Percentiles rank a stretch among this genome's conserved stretches.
Conservation (phyloP, 495 filamentous ascomycete genomes). For the Diplogelasinospora grovesii region DNA sequence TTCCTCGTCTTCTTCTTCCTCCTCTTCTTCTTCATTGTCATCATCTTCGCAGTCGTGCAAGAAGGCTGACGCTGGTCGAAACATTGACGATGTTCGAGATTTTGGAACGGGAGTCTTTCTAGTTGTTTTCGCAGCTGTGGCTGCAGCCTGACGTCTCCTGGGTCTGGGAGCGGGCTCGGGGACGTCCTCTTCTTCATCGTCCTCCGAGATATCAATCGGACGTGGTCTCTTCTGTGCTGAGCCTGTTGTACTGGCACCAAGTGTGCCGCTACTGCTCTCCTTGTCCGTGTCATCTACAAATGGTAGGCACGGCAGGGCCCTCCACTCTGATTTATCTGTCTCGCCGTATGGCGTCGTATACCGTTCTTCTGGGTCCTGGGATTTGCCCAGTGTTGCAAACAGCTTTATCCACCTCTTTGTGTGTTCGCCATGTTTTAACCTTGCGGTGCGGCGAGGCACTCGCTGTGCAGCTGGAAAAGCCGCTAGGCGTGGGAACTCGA, state of each 20-base stretch:
- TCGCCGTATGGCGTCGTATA: conserved; percentile 21
- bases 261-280: background rate
- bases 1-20: background rate
- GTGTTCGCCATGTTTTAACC: conserved; percentile 40
- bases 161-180: background rate
- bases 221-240: background rate
- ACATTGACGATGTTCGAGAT: background rate
- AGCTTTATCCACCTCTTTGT: conserved; percentile 41
- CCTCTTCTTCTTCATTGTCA: conserved; percentile 5
- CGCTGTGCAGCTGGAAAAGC: conserved; percentile 33
- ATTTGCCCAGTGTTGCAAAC: conserved; percentile 30
- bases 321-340: conserved; percentile 23
- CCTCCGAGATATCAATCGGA: background rate
- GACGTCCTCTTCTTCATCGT: background rate
- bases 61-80: background rate
- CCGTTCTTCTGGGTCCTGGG: conserved; percentile 21
- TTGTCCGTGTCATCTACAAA: conserved; percentile 28
- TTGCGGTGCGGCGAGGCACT: conserved; percentile 29
- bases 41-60: conserved; percentile 9
- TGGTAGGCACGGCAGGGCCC: conserved; percentile 18
- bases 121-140: conserved; percentile 2
- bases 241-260: conserved; percentile 11
- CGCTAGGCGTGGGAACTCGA: conserved; percentile 29
- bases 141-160: background rate
- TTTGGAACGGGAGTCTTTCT: no score